phyloP scores from a whole-genome alignment of 2,329 filamentous ascomycete species.

The Claviceps sp. region DNA sequence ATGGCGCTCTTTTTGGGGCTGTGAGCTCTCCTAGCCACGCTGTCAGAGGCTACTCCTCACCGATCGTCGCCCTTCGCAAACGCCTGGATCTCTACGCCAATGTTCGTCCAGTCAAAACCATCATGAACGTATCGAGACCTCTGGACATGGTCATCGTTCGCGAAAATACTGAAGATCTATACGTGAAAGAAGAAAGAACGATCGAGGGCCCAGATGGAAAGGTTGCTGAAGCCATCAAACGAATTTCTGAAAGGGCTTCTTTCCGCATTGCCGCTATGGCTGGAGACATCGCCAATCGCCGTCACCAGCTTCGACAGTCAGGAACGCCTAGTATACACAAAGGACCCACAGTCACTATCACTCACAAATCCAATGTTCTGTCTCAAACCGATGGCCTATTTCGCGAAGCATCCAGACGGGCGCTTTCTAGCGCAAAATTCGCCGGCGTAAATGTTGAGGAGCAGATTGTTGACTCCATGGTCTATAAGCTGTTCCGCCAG shows the following conservation, averaged over 20 bases:
- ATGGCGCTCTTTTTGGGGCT: constrained; percentile 91
- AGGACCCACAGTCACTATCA: constrained; percentile 76
- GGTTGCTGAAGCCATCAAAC: constrained; percentile 95
- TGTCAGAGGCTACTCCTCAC: constrained; percentile 90
- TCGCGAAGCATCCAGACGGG: constrained; percentile 62
- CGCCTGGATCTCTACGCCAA: constrained; percentile 92
- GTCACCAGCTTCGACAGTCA: constrained; percentile 63
- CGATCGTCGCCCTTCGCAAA: constrained; percentile 94
- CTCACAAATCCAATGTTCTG: constrained; percentile 96
- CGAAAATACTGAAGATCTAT: constrained; percentile 97
- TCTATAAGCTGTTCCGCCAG: constrained; percentile 98
- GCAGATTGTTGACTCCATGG: constrained; percentile 98
- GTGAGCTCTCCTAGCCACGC: constrained; percentile 83
- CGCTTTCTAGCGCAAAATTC: constrained; percentile 56
- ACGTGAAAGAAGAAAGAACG: constrained; percentile 92
- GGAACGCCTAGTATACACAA: constrained; percentile 47
- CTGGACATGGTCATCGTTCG: constrained; percentile 97
- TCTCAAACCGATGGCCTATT: constrained; percentile 95
- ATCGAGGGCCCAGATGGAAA: constrained; percentile 62
- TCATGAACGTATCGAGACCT: constrained; percentile 48
- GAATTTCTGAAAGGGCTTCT: constrained; percentile 77
- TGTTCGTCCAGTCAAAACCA: constrained; percentile 86
- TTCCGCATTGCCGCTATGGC: constrained; percentile 85
- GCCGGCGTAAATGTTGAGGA: constrained; percentile 62
- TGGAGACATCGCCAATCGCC: constrained; percentile 80